phyloP scores from a whole-genome alignment of 768 basidiomycete genomes.

The Cystobasidiopsis lactophilus region DNA sequence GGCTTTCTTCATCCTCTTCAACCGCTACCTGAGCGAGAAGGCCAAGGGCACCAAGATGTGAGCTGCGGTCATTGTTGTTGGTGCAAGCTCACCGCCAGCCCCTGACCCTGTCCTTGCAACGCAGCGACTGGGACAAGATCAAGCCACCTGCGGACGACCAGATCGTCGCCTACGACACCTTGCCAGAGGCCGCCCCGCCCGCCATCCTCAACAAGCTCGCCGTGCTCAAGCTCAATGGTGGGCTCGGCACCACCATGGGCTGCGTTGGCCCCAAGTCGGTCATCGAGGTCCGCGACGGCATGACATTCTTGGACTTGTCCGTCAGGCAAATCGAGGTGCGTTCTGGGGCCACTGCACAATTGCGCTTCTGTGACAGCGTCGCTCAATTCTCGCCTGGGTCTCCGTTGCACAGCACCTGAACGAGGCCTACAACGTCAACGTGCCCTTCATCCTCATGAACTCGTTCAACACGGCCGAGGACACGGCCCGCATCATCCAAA shows the following conservation, averaged over 20 bases:
- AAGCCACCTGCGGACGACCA: constrained; percentile 66
- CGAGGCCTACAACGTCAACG: constrained; percentile 58
- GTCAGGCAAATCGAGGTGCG: constrained; percentile 71
- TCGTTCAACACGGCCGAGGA: constrained; percentile 97
- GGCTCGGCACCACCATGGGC: constrained; percentile 26
- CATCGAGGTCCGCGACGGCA: constrained; percentile 87
- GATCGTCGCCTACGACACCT: constrained; percentile 57
- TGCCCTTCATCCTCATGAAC: constrained; percentile 96
- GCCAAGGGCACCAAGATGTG: constrained; percentile 73
- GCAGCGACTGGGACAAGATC: constrained; percentile 72
- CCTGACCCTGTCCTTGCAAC: not conserved
- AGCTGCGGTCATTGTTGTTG: constrained; percentile 20
- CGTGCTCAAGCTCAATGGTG: constrained; percentile 79
- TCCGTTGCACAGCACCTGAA: constrained; percentile 44
- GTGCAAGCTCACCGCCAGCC: not conserved
- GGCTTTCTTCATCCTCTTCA: constrained; percentile 87
- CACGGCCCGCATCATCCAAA: constrained; percentile 86
- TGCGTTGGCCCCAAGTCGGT: constrained; percentile 59
- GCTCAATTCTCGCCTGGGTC: not conserved
- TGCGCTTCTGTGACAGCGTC: not conserved
- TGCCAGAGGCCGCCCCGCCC: constrained; percentile 38
- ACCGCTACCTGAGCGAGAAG: constrained; percentile 72
- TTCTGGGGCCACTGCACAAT: not conserved
- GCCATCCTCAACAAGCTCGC: constrained; percentile 73
- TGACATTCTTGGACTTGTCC: constrained; percentile 54